Conservation (phyloP, 495 filamentous ascomycete genomes). For the Aspergillus nidulans region DNA sequence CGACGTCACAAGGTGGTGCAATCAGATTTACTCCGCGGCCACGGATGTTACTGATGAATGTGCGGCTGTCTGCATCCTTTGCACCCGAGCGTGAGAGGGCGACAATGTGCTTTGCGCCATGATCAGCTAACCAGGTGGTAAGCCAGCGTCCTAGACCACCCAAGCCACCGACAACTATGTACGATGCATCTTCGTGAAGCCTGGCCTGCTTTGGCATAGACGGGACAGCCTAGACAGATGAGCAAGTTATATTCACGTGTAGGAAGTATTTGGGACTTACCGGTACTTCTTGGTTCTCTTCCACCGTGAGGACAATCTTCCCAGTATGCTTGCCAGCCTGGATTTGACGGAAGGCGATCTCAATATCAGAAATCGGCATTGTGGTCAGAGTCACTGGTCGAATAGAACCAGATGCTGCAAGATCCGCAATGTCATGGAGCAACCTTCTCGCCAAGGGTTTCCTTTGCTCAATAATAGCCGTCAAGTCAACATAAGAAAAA, state of each 20-base stretch:
- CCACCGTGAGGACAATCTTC: constrained; percentile 49
- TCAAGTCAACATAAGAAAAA: constrained; percentile 22
- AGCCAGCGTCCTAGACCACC: constrained; percentile 44
- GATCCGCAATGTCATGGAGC: constrained; percentile 8
- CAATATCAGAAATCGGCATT: constrained; percentile 34
- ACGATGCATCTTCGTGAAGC: constrained; percentile 25
- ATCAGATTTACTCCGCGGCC: background rate
- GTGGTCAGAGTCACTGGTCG: constrained; percentile 20
- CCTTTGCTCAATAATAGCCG: constrained; percentile 4
- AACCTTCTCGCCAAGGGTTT: constrained; percentile 4
- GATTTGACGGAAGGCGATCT: constrained; percentile 52
- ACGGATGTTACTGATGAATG: background rate
- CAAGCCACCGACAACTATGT: constrained; percentile 42
- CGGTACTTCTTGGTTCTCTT: constrained; percentile 7
- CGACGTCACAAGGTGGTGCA: constrained; percentile 33
- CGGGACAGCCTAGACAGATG: constrained; percentile 6
- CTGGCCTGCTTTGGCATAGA: constrained; percentile 8
- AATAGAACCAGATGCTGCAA: constrained; percentile 10
- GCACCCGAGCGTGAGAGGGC: constrained; percentile 35
- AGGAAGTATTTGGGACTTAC: background rate
- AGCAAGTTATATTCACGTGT: background rate
- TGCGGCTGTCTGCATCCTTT: constrained; percentile 30
- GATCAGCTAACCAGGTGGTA: constrained; percentile 53
- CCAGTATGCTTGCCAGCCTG: constrained; percentile 53
- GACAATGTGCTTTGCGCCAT: constrained; percentile 53